These are phyloP conservation scores for Boehmeria nivea DNA, from an alignment of 306 rosid genomes.

Conservation along the genomic window DNA sequence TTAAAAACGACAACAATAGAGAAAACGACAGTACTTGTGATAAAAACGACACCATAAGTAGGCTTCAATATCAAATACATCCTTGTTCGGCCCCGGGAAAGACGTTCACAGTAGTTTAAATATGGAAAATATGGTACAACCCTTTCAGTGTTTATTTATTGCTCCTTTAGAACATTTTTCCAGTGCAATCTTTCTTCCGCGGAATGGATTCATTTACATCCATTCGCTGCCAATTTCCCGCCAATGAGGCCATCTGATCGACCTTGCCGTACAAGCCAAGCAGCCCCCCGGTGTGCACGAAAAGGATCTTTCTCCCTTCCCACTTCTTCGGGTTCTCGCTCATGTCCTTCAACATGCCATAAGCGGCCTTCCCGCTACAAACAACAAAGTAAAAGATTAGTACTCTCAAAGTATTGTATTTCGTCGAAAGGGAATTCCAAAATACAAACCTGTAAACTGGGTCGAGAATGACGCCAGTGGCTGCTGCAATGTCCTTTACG, in stretches of 20 bases:
- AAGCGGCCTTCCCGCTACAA: slow-evolving; percentile 76
- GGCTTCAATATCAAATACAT: no score
- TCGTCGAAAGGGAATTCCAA: no score
- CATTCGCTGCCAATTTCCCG: slow-evolving; percentile 77
- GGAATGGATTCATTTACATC: slow-evolving; percentile 67
- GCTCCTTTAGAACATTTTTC: no score
- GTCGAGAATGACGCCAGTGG: slow-evolving; percentile 85
- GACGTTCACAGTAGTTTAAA: no score
- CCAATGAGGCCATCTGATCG: slow-evolving; percentile 52
- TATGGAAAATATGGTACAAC: no score
- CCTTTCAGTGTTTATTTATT: no score
- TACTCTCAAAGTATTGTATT: slow-evolving; percentile 1
- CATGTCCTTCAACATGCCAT: slow-evolving; percentile 69
- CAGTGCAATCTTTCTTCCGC: slow-evolving; percentile 51
- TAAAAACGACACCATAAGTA: no score
- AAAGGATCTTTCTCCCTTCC: slow-evolving; percentile 93
- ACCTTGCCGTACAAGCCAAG: slow-evolving; percentile 88
- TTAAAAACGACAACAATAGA: no score
- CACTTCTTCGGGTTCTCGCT: slow-evolving; percentile 69
- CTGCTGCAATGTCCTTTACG: slow-evolving; percentile 62
- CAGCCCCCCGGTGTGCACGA: slow-evolving; percentile 92
- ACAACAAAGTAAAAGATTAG: not conserved
- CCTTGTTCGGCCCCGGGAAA: no score
- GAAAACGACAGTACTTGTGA: no score
- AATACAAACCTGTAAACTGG: slow-evolving; percentile 78